Evolutionary conservation across 176 grass and related monocot genomes (phyloP), one percentile per base, ranked within the genome.

Genomic region (Phyllostachys edulis): DNA sequence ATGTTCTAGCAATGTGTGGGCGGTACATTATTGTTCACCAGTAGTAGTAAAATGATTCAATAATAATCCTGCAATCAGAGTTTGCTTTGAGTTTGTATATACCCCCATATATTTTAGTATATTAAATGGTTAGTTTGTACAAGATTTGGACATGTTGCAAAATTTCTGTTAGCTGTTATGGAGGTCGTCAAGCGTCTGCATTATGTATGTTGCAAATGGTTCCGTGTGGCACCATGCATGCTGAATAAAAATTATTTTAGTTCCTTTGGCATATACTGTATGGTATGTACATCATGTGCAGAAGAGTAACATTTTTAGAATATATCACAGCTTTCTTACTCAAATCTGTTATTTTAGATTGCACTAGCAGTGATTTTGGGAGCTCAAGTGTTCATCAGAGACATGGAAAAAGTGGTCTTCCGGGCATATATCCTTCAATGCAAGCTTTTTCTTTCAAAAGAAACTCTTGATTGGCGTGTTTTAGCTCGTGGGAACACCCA

Each of bases 341-440:
- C 63, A 66, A 75, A 47, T 63, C 5, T 62, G 39, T 76, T 61
- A 17, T 77, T 76, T 55, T 87, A 93, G 94, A 80, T 86, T 93
- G 68, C 79, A 68, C 37, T 17, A 81, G 85, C 54, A 69, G 84
- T 88, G 69, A 90, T 83, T 57, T 80, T 57, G 11, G 42, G 79
- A 88, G 83, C 77, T 83, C 77, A 85, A 89, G 76, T 69, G 63
- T 87, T 85, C 73, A 61, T 71, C 79, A 4, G 81, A 97, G 90
- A 88, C 87, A 97, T 97, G 94, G 94, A 89, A 90, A 86, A 87
- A 86, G 82, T 82, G 73, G 27, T 80, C 85, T 84, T 38, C 78
- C 4, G 70, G 69, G 83, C 88, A 92, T 78, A 82, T 81, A 55
- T 67, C 82, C 79, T 84, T 76, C 69, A 78, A 57, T 75, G 73